Conservation (phyloP, 371 early-diverging fungal species). For the Saksenaea oblongispora region DNA sequence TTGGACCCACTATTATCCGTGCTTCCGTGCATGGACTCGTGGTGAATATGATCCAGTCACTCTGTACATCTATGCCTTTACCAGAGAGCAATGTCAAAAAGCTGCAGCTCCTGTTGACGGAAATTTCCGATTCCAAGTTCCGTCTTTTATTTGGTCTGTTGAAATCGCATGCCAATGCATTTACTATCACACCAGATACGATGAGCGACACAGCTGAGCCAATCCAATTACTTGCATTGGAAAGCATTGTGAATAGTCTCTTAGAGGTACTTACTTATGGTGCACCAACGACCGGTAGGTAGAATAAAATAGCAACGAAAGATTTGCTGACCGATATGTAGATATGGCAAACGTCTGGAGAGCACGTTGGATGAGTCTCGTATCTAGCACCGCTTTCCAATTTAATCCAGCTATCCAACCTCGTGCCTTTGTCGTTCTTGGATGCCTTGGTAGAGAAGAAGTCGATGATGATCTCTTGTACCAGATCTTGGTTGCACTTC, state of each 20-base stretch:
- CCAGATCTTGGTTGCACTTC: conserved; percentile 81
- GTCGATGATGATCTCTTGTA: conserved; percentile 86
- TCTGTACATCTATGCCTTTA: conserved; percentile 69
- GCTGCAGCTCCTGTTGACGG: conserved; percentile 55
- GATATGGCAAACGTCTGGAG: conserved; percentile 79
- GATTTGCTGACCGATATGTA: conserved; percentile 18
- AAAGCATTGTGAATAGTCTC: conserved; percentile 72
- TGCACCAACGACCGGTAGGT: conserved; percentile 70
- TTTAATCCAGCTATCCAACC: conserved; percentile 91
- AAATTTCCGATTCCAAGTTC: conserved; percentile 72
- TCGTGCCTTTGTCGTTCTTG: conserved; percentile 86
- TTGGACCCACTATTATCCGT: conserved; percentile 80
- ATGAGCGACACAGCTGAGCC: conserved; percentile 62
- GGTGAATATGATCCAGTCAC: conserved; percentile 84
- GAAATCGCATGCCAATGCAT: conserved; percentile 66
- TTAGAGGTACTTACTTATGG: conserved; percentile 75
- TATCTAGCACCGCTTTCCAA: conserved; percentile 87
- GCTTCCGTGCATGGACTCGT: conserved; percentile 85
- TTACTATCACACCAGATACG: conserved; percentile 61
- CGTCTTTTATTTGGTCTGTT: conserved; percentile 78
- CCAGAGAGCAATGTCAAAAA: conserved; percentile 54
- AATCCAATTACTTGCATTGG: conserved; percentile 71
- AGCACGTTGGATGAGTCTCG: conserved; percentile 89
- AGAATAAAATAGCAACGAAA: not conserved
- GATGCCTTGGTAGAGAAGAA: conserved; percentile 80